phyloP scores from a whole-genome alignment of 1,139 yeast species.

The Taphrina communis region DNA sequence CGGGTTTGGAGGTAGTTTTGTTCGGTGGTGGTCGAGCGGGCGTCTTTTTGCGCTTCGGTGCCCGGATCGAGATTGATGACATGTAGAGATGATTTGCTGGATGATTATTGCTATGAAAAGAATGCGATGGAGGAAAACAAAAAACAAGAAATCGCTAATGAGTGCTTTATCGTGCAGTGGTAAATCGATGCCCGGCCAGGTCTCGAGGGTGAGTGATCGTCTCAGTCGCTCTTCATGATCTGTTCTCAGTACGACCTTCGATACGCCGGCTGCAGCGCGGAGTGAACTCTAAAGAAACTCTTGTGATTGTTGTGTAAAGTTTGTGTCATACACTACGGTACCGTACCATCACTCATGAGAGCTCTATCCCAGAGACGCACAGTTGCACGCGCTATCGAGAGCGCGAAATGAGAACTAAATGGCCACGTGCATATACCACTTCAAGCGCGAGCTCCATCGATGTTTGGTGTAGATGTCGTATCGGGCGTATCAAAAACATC shows the following conservation, averaged over 20 bases:
- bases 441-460: background rate
- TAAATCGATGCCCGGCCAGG: background rate
- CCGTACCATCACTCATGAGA: background rate
- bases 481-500: conserved; percentile 18
- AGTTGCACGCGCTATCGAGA: background rate
- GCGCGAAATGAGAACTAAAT: background rate
- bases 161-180: conserved; percentile 8
- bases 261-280: no score
- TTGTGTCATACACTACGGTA: background rate
- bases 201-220: no score
- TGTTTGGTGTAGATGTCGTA: background rate
- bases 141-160: conserved; percentile 13
- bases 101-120: conserved; percentile 15
- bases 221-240: no score
- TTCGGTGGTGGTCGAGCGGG: conserved; percentile 18
- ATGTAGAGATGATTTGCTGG: conserved; percentile 3
- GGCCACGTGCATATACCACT: background rate
- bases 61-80: conserved; percentile 38
- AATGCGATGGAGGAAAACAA: no score
- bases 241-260: no score
- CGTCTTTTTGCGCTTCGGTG: conserved; percentile 29
- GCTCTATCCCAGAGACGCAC: conserved; percentile 2
- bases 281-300: no score
- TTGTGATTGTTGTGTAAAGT: no score
- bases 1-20: conserved; percentile 7